Base-by-base conservation (phyloP, 2,329 filamentous ascomycete genomes). In the Hymenoscyphus scutula region DNA sequence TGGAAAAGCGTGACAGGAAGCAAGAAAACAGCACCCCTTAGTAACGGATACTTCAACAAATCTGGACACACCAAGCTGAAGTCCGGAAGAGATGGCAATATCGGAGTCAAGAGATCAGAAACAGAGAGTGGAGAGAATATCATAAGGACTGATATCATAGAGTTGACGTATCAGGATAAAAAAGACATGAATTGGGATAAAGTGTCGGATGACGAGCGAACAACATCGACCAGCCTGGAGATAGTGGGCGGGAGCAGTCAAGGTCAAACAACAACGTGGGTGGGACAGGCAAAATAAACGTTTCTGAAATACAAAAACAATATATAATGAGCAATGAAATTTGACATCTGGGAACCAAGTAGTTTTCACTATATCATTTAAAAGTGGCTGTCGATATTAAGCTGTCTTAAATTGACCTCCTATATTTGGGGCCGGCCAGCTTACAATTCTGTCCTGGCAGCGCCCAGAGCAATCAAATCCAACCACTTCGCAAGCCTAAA, bases 401-500 rank as follows among this genome's bases (percentile, higher is more conserved):
- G n/a, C 11, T 51, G 5, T 3, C n/a, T 23, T 13, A 25, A 23
- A 51, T 11, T 13, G 13, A 48, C 19, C 13, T 23, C 19, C 41
- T 7, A 11, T 51, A 10, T 51, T n/a, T n/a, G n/a, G n/a, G 2
- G 8, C 11, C 19, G 19, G 15, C 19, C 25, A 10, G 11, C 11
- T 25, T 51, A 51, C 45, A 51, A 51, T 51, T 51, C 45, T 13
- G 45, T 27, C n/a, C 45, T 51, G 13, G 45, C 45, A 51, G 45
- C 19, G 8, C 74, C 71, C 53, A 79, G 75, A 8, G 79, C 84
- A 69, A 89, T 86, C 68, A 81, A 76, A 71, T 90, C 87, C 64
- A 90, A 76, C 85, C 86, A 90, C 23, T 81, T 82, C 1, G 84
- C 89, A 73, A 91, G 79, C 61, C 70, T 72, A 61, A 10, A 17